Conservation (phyloP, 768 basidiomycete species). For the Boletus rex-veris region DNA sequence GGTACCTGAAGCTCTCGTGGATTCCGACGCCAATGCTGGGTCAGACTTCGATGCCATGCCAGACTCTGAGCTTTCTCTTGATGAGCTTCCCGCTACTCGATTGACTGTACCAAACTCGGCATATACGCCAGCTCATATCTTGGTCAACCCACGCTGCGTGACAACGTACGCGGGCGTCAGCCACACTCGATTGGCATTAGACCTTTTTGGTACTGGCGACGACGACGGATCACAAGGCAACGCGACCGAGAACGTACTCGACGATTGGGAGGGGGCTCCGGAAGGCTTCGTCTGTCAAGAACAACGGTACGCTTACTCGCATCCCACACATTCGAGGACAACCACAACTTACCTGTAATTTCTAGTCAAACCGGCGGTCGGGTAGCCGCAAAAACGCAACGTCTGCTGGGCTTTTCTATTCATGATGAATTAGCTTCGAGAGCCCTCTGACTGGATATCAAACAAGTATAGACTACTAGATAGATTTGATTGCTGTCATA, state of each 20-base stretch:
- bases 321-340: background rate
- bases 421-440: conserved; percentile 56
- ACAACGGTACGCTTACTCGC: conserved; percentile 53
- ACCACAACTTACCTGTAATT: background rate
- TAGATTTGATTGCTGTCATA: conserved; percentile 6
- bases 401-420: conserved; percentile 79
- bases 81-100: conserved; percentile 31
- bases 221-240: conserved; percentile 53
- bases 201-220: conserved; percentile 81
- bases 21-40: conserved; percentile 78
- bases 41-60: conserved; percentile 89
- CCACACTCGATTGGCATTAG: conserved; percentile 92
- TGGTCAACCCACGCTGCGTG: conserved; percentile 95
- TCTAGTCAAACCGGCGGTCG: conserved; percentile 82
- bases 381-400: conserved; percentile 83
- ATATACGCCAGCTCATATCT: conserved; percentile 84
- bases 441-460: background rate
- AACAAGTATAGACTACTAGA: background rate
- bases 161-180: conserved; percentile 98
- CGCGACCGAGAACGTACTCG: conserved; percentile 69
- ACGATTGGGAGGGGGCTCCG: conserved; percentile 95
- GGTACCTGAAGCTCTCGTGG: conserved; percentile 34
- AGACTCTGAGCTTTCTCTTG: conserved; percentile 45
- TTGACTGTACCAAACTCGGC: conserved; percentile 82
- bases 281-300: conserved; percentile 99